Conservation (phyloP, 768 basidiomycete species). For the Naganishia randhawae region DNA sequence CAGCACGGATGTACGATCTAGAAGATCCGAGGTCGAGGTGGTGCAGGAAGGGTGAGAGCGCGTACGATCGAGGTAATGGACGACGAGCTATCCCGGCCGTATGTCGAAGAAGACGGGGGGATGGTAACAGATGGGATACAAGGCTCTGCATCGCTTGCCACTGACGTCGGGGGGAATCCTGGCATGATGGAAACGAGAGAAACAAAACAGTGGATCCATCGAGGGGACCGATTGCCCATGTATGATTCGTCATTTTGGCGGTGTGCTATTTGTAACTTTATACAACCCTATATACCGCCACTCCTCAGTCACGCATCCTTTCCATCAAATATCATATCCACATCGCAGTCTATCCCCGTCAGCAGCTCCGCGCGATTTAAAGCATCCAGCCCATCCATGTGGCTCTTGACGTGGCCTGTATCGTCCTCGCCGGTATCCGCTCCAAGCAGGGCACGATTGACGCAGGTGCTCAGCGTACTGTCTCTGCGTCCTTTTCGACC, state of each 20-base stretch:
- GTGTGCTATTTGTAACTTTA: not conserved
- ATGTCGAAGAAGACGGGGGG: not conserved
- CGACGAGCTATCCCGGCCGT: not conserved
- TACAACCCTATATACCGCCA: not conserved
- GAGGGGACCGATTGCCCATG: not conserved
- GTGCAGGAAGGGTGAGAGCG: not conserved
- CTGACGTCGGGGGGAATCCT: not conserved
- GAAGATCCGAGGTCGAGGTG: not conserved
- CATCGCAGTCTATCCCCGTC: not conserved
- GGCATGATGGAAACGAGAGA: not conserved
- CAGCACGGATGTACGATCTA: not conserved
- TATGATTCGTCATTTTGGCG: slow-evolving; percentile 2
- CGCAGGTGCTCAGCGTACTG: slow-evolving; percentile 1
- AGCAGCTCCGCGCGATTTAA: not conserved
- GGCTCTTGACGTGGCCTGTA: not conserved
- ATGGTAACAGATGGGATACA: not conserved
- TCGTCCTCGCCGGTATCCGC: not conserved
- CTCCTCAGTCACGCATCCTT: not conserved
- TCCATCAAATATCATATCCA: slow-evolving; percentile 5
- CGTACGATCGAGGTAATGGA: not conserved
- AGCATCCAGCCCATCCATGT: not conserved
- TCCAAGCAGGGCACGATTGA: not conserved
- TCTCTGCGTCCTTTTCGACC: not conserved
- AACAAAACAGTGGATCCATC: not conserved
- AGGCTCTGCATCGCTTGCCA: not conserved